Evolutionary conservation across 768 basidiomycete species (phyloP).

Genomic region (Phylloporus scabripes): DNA sequence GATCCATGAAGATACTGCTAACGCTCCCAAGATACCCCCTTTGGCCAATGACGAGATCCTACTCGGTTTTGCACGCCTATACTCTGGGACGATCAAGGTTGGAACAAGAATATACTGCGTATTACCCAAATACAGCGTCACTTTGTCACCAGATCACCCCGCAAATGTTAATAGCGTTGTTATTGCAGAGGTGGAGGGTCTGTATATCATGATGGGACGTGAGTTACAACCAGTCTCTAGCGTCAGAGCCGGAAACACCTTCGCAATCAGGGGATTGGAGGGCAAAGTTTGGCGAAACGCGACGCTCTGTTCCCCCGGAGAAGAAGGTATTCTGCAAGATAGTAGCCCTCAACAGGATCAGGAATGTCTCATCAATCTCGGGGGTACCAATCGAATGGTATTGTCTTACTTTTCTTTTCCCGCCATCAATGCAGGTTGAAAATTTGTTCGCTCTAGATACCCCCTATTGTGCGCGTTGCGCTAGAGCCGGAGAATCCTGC

Average conservation of each 20-base stretch:
- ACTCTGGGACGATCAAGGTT: slow-evolving; percentile 75
- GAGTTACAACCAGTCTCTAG: slow-evolving; percentile 80
- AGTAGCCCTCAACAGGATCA: slow-evolving; percentile 32
- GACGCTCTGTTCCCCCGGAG: slow-evolving; percentile 72
- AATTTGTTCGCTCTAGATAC: slow-evolving; percentile 41
- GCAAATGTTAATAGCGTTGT: slow-evolving; percentile 61
- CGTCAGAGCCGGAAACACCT: slow-evolving; percentile 90
- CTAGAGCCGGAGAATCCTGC: slow-evolving; percentile 78
- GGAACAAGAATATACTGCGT: slow-evolving; percentile 66
- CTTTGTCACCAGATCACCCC: slow-evolving; percentile 59
- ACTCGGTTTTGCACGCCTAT: slow-evolving; percentile 90
- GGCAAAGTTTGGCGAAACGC: slow-evolving; percentile 88
- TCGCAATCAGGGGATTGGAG: slow-evolving; percentile 85
- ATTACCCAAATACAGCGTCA: slow-evolving; percentile 78
- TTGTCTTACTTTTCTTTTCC: slow-evolving; percentile 1
- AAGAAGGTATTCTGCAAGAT: slow-evolving; percentile 36
- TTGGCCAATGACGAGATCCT: slow-evolving; percentile 50
- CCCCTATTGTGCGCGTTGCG: slow-evolving; percentile 93
- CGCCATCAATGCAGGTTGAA: background rate
- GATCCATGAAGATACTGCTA: background rate
- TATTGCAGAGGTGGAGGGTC: slow-evolving; percentile 56
- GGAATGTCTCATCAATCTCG: slow-evolving; percentile 73
- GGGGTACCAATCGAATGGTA: slow-evolving; percentile 62
- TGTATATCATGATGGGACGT: slow-evolving; percentile 98
- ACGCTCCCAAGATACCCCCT: background rate